Base-by-base conservation (phyloP, 768 basidiomycete species). In the Galerina sulciceps region DNA sequence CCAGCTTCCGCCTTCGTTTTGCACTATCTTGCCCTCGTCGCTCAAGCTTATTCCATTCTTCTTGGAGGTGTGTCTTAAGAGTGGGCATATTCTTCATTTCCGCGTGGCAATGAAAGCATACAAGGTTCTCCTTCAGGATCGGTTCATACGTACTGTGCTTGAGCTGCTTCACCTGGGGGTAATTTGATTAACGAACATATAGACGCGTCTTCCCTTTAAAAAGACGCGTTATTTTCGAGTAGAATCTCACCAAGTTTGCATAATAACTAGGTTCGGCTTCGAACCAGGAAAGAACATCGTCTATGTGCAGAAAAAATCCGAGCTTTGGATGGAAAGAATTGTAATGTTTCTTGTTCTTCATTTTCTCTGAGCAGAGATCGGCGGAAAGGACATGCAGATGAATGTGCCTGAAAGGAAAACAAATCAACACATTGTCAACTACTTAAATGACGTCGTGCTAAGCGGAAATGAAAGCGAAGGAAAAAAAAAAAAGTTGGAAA, bases 301-400 rank as follows among this genome's bases (percentile, higher is more conserved):
- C 79, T 15, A 95, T 73, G 59, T 87, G 83, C 2, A 96, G 67
- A 74, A 96, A 96, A 75, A 93, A 96, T 1, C 91, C 93, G 17
- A 84, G 78, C 47, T 85, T 84, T 0, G 94, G 94, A 66, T 91
- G 88, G 74, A 96, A 97, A 5, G 92, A 90, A 67, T 96, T 95
- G 74, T 93, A 91, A 64, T 97, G 95, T 67, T 89, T 91, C 78
- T 96, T 97, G 55, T 79, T 83, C 75, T 95, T 96, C 78, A 96
- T 73, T 51, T 74, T 76, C 9, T 84, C 80, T 0, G 89, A 88
- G 53, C 80, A 79, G 36, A 94, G 69, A 68, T 97, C 95, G 4
- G 84, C 80, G 3, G 94, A 94, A 38, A 97, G 74, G 52, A 97
- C 85, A 68, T 97, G 95, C 10, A 96, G 72, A 67, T 97, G 93